phyloP scores from a whole-genome alignment of 441 rosid species.

The Aleurites moluccanus region DNA sequence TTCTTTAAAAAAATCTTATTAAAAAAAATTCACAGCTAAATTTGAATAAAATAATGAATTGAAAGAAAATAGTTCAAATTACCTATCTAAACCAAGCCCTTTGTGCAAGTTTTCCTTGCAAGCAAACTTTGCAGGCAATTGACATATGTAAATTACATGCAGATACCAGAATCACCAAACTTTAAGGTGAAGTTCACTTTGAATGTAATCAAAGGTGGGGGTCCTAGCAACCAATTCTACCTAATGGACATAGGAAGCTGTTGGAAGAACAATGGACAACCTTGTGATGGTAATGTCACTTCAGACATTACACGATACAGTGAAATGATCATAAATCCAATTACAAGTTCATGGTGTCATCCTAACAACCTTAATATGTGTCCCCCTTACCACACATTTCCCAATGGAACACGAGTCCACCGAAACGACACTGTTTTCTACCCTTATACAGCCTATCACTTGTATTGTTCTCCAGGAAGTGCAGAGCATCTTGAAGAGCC shows the following conservation, averaged over 20 bases:
- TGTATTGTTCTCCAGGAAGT: slow-evolving; percentile 69
- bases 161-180: slow-evolving; percentile 72
- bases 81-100: not conserved
- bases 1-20: too few relatives aligned
- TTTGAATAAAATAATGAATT: too few relatives aligned
- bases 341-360: slow-evolving; percentile 47
- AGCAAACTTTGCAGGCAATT: slow-evolving; percentile 22
- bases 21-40: not conserved
- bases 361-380: slow-evolving; percentile 45
- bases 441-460: slow-evolving; percentile 70
- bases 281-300: slow-evolving; percentile 65
- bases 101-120: slow-evolving; percentile 15
- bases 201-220: slow-evolving; percentile 63
- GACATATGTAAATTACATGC: slow-evolving; percentile 11
- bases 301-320: slow-evolving; percentile 72
- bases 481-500: slow-evolving; percentile 54
- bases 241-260: slow-evolving; percentile 77
- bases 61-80: not conserved
- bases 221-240: slow-evolving; percentile 72
- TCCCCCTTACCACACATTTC: slow-evolving; percentile 65
- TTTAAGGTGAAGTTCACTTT: slow-evolving; percentile 65
- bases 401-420: slow-evolving; percentile 50
- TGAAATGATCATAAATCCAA: slow-evolving; percentile 74
- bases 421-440: slow-evolving; percentile 50
- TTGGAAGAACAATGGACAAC: slow-evolving; percentile 78